phyloP scores from a whole-genome alignment of 805 yeast genomes.

The Yarrowia phangngaensis region DNA sequence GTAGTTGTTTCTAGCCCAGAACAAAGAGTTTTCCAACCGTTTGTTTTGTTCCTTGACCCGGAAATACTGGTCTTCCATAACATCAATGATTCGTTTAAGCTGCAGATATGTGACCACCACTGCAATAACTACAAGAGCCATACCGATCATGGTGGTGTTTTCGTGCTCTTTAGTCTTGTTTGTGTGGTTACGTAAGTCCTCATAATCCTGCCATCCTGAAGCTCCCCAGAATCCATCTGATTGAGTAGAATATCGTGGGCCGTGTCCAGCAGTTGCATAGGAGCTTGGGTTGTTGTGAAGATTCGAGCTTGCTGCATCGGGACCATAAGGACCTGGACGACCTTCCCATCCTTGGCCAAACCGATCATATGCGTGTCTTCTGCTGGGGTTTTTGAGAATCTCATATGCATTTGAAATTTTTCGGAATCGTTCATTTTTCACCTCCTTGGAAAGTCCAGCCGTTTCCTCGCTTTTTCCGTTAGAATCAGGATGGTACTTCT shows the following conservation, averaged over 20 bases:
- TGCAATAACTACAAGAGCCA: conserved; percentile 6
- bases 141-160: conserved; percentile 11
- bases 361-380: conserved; percentile 20
- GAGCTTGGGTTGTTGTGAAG: conserved; percentile 6
- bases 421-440: conserved; percentile 8
- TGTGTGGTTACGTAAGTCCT: conserved; percentile 10
- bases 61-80: conserved; percentile 23
- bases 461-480: conserved; percentile 11
- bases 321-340: conserved; percentile 13
- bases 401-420: conserved; percentile 21
- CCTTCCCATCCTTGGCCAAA: conserved; percentile 26
- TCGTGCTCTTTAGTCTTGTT: conserved; percentile 3
- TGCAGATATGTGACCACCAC: conserved; percentile 13
- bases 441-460: background rate
- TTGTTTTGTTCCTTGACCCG: conserved; percentile 21
- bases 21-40: conserved; percentile 9
- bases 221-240: conserved; percentile 23
- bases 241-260: conserved; percentile 6
- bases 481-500: conserved; percentile 22
- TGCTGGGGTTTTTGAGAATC: conserved; percentile 21
- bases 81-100: conserved; percentile 13
- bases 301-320: conserved; percentile 3
- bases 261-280: conserved; percentile 1
- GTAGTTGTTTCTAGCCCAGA: conserved; percentile 12
- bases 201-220: conserved; percentile 25